Conservation (phyloP, 2,329 filamentous ascomycete genomes). For the Colletotrichum truncatum region DNA sequence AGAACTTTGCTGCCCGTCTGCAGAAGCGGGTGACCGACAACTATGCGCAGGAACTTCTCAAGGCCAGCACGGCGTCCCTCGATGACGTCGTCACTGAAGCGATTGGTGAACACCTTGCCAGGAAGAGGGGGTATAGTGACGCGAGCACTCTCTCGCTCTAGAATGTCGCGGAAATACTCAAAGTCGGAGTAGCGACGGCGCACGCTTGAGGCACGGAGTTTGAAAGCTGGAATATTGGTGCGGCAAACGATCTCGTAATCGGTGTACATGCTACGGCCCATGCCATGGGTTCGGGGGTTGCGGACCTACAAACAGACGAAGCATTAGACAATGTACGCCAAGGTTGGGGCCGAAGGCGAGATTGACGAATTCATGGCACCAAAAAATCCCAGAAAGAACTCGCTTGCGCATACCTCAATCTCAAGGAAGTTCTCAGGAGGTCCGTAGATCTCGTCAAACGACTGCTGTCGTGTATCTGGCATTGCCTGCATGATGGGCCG, state of each 20-base stretch:
- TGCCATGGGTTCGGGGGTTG: slow-evolving; percentile 93
- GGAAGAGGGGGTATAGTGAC: slow-evolving; percentile 96
- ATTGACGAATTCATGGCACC: too few relatives aligned
- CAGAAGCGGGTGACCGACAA: slow-evolving; percentile 93
- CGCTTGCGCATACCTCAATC: slow-evolving; percentile 76
- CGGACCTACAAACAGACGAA: slow-evolving; percentile 70
- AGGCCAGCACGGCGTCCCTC: slow-evolving; percentile 91
- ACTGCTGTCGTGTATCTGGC: slow-evolving; percentile 84
- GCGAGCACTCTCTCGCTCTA: slow-evolving; percentile 92
- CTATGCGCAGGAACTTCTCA: slow-evolving; percentile 96
- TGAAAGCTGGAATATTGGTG: slow-evolving; percentile 99
- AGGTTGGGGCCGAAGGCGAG: background rate
- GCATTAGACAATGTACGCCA: slow-evolving; percentile 3
- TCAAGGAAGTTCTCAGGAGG: slow-evolving; percentile 98
- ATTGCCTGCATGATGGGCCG: slow-evolving; percentile 71
- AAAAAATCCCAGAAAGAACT: background rate
- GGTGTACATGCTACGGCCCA: slow-evolving; percentile 96
- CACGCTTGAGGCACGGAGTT: slow-evolving; percentile 87
- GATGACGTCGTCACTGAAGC: slow-evolving; percentile 98
- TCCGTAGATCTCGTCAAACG: slow-evolving; percentile 98
- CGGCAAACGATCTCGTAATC: slow-evolving; percentile 98
- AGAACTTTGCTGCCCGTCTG: slow-evolving; percentile 98
- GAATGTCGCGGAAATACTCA: slow-evolving; percentile 97
- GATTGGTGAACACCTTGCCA: slow-evolving; percentile 97
- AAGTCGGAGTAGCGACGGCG: slow-evolving; percentile 97